phyloP scores from a whole-genome alignment of 768 basidiomycete genomes.

The Hypholoma fasciculare region DNA sequence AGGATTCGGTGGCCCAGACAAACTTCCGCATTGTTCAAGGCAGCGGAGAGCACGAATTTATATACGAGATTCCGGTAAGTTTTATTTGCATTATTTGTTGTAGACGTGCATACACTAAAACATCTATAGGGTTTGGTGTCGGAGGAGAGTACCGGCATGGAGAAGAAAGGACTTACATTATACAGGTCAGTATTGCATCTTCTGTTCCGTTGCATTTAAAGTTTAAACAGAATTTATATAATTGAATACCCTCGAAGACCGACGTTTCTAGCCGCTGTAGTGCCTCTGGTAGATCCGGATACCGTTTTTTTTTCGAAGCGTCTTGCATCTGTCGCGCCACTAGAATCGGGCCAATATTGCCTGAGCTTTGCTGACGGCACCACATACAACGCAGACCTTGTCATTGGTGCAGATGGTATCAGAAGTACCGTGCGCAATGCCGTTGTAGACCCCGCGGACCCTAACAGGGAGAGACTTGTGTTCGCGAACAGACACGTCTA shows the following conservation, averaged over 20 bases:
- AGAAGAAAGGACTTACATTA: constrained; percentile 42
- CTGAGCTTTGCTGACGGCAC: constrained; percentile 52
- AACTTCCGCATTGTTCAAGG: constrained; percentile 44
- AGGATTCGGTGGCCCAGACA: constrained; percentile 27
- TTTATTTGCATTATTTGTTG: not conserved
- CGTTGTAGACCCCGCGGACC: constrained; percentile 31
- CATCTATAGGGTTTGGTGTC: constrained; percentile 2
- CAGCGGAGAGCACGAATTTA: constrained; percentile 36
- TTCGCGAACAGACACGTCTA: constrained; percentile 51
- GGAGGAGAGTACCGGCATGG: constrained; percentile 8
- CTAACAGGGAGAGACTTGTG: constrained; percentile 38
- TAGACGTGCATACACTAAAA: not conserved
- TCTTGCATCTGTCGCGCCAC: constrained; percentile 33
- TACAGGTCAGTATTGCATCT: constrained; percentile 35
- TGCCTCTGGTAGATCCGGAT: constrained; percentile 40
- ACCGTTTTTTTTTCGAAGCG: constrained; percentile 51
- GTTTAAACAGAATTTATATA: not conserved
- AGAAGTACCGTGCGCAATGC: constrained; percentile 50
- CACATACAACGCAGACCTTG: constrained; percentile 38
- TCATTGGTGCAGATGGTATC: constrained; percentile 51
- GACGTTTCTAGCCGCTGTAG: constrained; percentile 49
- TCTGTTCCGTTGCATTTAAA: not conserved
- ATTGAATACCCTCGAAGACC: constrained; percentile 31
- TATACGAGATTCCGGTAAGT: constrained; percentile 41
- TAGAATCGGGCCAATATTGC: constrained; percentile 26